Evolutionary conservation across 129 eudicot genomes (phyloP), one percentile per base, ranked within the genome.

Genomic region (Tagetes erecta): DNA sequence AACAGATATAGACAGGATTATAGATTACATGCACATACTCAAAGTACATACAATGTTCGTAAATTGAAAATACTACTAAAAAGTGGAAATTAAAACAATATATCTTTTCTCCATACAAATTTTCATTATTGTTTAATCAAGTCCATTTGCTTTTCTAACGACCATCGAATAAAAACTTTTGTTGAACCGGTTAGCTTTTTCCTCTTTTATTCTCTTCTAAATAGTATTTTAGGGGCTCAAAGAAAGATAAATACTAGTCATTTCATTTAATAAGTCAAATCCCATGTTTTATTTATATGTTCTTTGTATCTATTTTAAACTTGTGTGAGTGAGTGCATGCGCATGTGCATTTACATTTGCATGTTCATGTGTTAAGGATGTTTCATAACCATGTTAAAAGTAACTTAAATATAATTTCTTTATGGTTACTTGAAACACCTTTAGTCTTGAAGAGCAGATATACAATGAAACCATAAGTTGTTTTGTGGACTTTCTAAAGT

Each of bases 21-120:
- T 44, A 66, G 13, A 72, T 65, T 46, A 34, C 58, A 46, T n/a
- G 41, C 79, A 79, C 72, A 41, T 50, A 57, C 27, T 66, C 11
- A 8, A 3, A 66, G 12, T 35, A 34, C 27, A 55, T 20, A 71
- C 66, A 71, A 57, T 33, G 42, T 30, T 59, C 59, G 42, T 57
- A 35, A 56, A 11, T 42, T 13, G 31, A 73, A 57, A 58, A 30
- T 55, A 57, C 56, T 20, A 57, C 31, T 30, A 47, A 20, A n/a
- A n/a, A n/a, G n/a, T n/a, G n/a, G n/a, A n/a, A n/a, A n/a, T n/a
- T n/a, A n/a, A n/a, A n/a, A n/a, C n/a, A n/a, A n/a, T n/a, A n/a
- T n/a, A n/a, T n/a, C n/a, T n/a, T n/a, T n/a, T n/a, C n/a, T n/a
- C n/a, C n/a, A n/a, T n/a, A n/a, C n/a, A n/a, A n/a, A n/a, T n/a